Conservation (phyloP, 1,139 yeast genomes). For the Scheffersomyces segobiensis region DNA sequence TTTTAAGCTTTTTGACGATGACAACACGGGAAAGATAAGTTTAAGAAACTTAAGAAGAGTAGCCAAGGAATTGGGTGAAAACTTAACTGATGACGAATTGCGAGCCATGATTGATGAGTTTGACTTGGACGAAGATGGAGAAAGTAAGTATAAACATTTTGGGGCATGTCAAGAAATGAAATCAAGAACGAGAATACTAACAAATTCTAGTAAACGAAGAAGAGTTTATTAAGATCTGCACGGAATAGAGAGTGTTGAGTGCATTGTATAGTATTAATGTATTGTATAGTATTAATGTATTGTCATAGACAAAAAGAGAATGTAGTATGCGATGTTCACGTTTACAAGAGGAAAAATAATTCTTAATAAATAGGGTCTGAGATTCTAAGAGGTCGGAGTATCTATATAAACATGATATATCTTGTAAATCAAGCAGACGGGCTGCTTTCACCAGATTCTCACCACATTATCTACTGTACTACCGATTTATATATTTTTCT, state of each 20-base stretch:
- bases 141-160: constrained; percentile 45
- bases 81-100: constrained; percentile 86
- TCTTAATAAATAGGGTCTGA: no score
- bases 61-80: constrained; percentile 91
- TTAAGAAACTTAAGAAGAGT: constrained; percentile 83
- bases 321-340: background rate
- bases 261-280: background rate
- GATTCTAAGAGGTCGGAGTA: no score
- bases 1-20: constrained; percentile 87
- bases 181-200: constrained; percentile 19
- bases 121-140: constrained; percentile 96
- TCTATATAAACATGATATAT: no score
- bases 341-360: no score
- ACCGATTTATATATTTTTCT: background rate
- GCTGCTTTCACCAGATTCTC: background rate
- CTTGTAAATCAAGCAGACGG: no score
- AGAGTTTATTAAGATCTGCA: constrained; percentile 89
- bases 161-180: background rate
- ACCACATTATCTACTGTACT: background rate
- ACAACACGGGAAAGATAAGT: constrained; percentile 81
- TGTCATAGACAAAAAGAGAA: background rate
- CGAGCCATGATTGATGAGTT: constrained; percentile 98
- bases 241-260: constrained; percentile 43
- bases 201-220: constrained; percentile 64
- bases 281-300: background rate